phyloP scores from a whole-genome alignment of 2,329 filamentous ascomycete genomes.

The Sphaerulina vaccinii region DNA sequence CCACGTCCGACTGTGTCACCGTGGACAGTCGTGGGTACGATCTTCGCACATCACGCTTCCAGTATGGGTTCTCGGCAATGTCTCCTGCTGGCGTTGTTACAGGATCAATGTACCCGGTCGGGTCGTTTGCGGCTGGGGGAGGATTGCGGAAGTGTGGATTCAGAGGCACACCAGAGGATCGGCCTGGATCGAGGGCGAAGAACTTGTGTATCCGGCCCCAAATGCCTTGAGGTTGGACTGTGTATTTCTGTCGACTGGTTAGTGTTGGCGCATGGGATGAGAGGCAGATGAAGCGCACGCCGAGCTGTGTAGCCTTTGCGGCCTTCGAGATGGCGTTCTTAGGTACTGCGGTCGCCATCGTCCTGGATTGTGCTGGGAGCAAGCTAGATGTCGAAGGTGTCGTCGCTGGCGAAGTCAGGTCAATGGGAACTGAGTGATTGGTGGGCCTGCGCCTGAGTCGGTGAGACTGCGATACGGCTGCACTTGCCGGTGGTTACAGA shows the following conservation, averaged over 20 bases:
- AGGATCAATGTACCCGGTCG: conserved; percentile 73
- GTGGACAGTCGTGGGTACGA: conserved; percentile 78
- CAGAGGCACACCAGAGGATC: conserved; percentile 86
- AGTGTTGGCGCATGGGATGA: conserved; percentile 1
- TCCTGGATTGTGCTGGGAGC: background rate
- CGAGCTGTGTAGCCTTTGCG: conserved; percentile 20
- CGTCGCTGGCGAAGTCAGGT: too few relatives aligned
- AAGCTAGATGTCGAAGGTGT: too few relatives aligned
- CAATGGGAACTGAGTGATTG: too few relatives aligned
- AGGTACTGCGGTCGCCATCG: conserved; percentile 23
- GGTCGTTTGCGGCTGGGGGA: conserved; percentile 70
- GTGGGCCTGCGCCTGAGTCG: background rate
- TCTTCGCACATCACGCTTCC: conserved; percentile 87
- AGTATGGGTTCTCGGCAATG: conserved; percentile 90
- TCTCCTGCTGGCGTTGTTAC: conserved; percentile 81
- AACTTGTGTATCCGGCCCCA: conserved; percentile 80
- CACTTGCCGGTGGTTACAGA: conserved; percentile 11
- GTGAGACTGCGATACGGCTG: conserved; percentile 15
- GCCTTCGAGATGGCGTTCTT: conserved; percentile 22
- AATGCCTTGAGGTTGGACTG: conserved; percentile 81
- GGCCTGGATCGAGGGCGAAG: conserved; percentile 78
- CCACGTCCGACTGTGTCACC: conserved; percentile 80
- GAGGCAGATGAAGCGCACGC: conserved; percentile 12
- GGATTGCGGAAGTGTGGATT: conserved; percentile 92
- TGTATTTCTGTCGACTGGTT: conserved; percentile 74